Conservation (phyloP, 2,329 filamentous ascomycete species). For the Fusarium sp. region DNA sequence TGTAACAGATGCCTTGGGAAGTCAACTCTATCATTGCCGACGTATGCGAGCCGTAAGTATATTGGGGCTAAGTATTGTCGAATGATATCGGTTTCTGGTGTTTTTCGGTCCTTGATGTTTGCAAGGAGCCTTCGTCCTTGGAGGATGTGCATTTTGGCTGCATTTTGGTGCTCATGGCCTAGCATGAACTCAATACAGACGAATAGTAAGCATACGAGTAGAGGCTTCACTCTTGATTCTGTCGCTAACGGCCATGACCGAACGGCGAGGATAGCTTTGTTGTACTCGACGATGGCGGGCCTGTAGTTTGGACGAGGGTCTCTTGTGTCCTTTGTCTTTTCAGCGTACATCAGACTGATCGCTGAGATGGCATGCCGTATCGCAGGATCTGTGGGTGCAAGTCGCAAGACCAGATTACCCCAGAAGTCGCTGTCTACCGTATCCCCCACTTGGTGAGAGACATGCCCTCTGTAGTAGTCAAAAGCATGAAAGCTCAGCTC, state of each 20-base stretch:
- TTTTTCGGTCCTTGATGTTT: neutral
- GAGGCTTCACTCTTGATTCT: neutral
- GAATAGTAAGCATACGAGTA: neutral
- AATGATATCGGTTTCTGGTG: neutral
- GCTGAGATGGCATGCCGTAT: conserved; percentile 9
- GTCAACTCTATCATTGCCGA: neutral
- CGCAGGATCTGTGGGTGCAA: conserved; percentile 3
- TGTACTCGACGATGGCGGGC: neutral
- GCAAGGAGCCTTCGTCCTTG: neutral
- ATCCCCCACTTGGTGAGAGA: neutral
- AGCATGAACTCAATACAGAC: conserved; percentile 8
- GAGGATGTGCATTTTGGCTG: neutral
- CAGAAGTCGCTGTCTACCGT: neutral
- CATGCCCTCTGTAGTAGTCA: neutral
- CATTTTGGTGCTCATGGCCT: neutral
- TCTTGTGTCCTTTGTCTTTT: neutral
- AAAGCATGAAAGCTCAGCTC: neutral
- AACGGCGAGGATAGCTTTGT: neutral
- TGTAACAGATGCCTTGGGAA: neutral
- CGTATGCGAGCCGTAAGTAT: neutral
- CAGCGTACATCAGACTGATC: neutral
- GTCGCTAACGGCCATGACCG: neutral
- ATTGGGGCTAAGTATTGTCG: neutral
- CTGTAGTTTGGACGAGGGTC: neutral
- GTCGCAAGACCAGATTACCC: neutral